Evolutionary conservation across 345 rosid species (phyloP), one percentile per base, ranked within the genome.

Genomic region (Dimocarpus longan): DNA sequence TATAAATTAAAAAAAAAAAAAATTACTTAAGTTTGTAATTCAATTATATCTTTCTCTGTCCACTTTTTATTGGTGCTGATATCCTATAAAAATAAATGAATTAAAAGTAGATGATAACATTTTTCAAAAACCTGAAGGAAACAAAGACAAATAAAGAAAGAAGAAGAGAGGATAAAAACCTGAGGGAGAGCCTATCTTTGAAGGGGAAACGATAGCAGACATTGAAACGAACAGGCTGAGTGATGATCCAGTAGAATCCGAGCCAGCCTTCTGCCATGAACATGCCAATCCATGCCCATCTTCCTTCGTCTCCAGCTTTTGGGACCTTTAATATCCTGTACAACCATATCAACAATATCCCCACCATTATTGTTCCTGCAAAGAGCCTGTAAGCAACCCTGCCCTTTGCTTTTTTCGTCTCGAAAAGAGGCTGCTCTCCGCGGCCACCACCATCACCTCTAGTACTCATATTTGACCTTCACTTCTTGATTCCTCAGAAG

Each of bases 181-280:
- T 89, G 50, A 43, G 80, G 0, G 86, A 79, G 80, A 89, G 91
- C 52, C 79, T 78, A 39, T 88, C 79, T 43, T 74, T 73, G 87
- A 84, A 87, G 54, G 91, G 80, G 5, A 52, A 13, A 65, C 73
- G 72, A 52, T 68, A 57, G 39, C 81, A 68, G 42, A 83, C 70
- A 48, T 80, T 86, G 90, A 90, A 90, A 40, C 93, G 88, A 69
- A 78, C 44, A 60, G 89, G 63, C 75, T 88, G 94, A 56, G 79
- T 81, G 70, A 85, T 70, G n/a, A 84, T 42, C 94, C 91, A 92
- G 71, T 82, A 85, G 52, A 87, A 71, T 65, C 90, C 86, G 77
- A 89, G 88, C 80, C 83, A 78, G 18, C 88, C 22, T 79, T 92
- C 91, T 1, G 87, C 32, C 5, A 84, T 0, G 19, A 87, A 76